Evolutionary conservation across 2,329 filamentous ascomycete species (phyloP).

Genomic region (Colletotrichum nymphaeae): DNA sequence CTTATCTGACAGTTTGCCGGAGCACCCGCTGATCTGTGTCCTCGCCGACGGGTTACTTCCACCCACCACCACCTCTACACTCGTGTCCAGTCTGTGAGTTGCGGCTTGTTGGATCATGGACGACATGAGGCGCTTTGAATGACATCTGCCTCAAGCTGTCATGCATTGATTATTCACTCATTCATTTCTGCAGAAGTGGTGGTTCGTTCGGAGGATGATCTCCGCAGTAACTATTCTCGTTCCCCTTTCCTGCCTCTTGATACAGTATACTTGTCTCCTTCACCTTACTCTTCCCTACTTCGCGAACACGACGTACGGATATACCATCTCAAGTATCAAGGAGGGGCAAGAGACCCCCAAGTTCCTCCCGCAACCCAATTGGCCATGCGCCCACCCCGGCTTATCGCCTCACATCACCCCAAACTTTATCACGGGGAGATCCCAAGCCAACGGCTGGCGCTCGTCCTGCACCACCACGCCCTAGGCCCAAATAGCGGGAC

Average conservation of each 20-base stretch:
- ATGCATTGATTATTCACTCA: not conserved
- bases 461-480: not conserved
- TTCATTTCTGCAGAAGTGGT: not conserved
- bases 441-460: slow-evolving; percentile 20
- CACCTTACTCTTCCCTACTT: not conserved
- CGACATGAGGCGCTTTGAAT: not conserved
- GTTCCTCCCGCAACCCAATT: slow-evolving; percentile 7
- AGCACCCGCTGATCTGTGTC: slow-evolving; percentile 24
- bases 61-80: not conserved
- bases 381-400: not conserved
- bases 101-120: not conserved
- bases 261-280: not conserved
- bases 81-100: not conserved
- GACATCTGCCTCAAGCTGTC: not conserved
- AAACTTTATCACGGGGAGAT: slow-evolving; percentile 23
- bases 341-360: not conserved
- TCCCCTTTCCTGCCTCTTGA: not conserved
- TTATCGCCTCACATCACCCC: slow-evolving; percentile 14
- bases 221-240: not conserved
- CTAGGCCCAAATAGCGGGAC: slow-evolving; percentile 9
- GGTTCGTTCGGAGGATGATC: not conserved
- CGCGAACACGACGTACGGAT: not conserved
- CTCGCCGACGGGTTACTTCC: slow-evolving; percentile 3
- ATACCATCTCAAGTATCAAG: not conserved
- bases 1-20: slow-evolving; percentile 23